These are phyloP conservation scores for Aspergillus niger DNA, from an alignment of 2,329 filamentous ascomycete genomes.

Conservation along the genomic window DNA sequence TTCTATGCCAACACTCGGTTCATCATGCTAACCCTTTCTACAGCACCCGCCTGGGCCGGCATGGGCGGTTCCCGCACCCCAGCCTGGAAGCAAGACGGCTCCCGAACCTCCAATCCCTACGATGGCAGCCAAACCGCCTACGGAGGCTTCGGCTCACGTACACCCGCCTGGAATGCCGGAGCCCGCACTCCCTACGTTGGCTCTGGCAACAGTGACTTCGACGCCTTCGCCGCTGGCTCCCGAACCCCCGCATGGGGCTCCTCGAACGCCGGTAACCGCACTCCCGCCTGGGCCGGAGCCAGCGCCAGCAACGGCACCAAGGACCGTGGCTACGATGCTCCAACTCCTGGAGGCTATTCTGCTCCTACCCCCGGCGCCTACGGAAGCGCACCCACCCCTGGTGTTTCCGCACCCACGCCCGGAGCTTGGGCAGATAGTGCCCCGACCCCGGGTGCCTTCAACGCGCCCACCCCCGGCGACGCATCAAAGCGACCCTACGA, in stretches of 20 bases:
- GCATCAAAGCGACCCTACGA: constrained; percentile 31
- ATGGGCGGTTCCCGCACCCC: constrained; percentile 52
- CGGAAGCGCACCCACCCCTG: constrained; percentile 65
- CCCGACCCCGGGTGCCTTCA: constrained; percentile 50
- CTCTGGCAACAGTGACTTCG: constrained; percentile 68
- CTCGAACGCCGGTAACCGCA: constrained; percentile 52
- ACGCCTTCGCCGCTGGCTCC: constrained; percentile 67
- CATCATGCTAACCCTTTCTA: constrained; percentile 23
- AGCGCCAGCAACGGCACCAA: constrained; percentile 32
- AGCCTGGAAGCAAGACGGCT: constrained; percentile 60
- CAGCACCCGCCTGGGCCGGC: constrained; percentile 47
- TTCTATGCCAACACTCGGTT: background rate
- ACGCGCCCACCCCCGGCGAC: constrained; percentile 47
- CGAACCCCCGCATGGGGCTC: constrained; percentile 74
- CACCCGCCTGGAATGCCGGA: constrained; percentile 76
- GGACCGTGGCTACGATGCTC: constrained; percentile 66
- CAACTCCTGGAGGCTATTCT: constrained; percentile 70
- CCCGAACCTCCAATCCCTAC: constrained; percentile 60
- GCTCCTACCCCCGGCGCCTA: constrained; percentile 66
- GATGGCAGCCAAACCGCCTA: constrained; percentile 75
- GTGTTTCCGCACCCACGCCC: constrained; percentile 61
- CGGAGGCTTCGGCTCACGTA: constrained; percentile 63
- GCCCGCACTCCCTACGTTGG: constrained; percentile 70
- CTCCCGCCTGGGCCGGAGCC: constrained; percentile 47
- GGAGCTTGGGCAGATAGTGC: constrained; percentile 48